Base-by-base conservation (phyloP, 805 yeast genomes). In the Starmera amethionina region DNA sequence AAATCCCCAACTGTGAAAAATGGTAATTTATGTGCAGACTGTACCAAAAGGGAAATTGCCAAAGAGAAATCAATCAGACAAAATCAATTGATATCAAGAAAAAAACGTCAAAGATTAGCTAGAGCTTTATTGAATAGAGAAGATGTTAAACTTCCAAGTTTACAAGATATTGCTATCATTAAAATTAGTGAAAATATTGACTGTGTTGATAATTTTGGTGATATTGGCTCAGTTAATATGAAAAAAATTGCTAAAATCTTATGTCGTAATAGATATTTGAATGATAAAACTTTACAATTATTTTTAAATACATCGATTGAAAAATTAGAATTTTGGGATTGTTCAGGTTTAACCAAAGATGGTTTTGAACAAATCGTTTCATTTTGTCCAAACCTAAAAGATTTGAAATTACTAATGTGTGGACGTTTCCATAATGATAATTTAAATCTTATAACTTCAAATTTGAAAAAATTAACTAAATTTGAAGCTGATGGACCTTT, bases 401-500 rank as follows among this genome's bases (percentile, higher is more conserved):
- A 67, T 1, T 57, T 93, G 35, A 80, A 80, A 0, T 63, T 93
- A 35, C 77, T 78, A 43, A 90, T 89, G 97, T 90, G 97, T 65
- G 98, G 98, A 5, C 89, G 84, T 49, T 63, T 93, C 33, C 87
- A 82, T 50, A 84, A 84, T 55, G 88, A 81, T 46, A 81, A 82
- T 42, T 57, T 93, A 43, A 55, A 65, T 14, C 82, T 86, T 54
- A 75, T 73, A 44, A 71, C 75, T 5, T 63, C 75, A 9, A 79
- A 84, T 46, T 64, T 90, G 34, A 62, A 63, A 0, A 60, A 72
- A 28, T 64, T 93, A 36, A 65, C 58, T 13, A 66, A 73, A 12
- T 42, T 90, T 8, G 64, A 72, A n/a, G 62, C 93, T 31, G 89
- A 90, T 58, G 99, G 99, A 0, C 87, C 97, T 0, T 93, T 93